Evolutionary conservation across 1,284 basidiomycete genomes (phyloP).

Genomic region (Irpex sp.): DNA sequence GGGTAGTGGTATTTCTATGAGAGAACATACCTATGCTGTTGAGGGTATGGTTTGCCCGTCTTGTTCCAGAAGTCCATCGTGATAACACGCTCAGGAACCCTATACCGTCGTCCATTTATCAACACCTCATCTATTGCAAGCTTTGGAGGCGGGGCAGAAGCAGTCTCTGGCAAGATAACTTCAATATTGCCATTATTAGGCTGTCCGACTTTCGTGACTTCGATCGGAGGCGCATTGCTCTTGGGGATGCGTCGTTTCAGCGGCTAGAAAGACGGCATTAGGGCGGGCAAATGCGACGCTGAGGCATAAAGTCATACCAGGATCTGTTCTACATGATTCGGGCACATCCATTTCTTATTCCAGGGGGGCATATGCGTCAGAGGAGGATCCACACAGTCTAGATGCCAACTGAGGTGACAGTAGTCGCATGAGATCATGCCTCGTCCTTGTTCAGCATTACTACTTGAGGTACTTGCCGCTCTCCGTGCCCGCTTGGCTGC

Average conservation of each 20-base stretch:
- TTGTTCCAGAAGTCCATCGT: constrained; percentile 96
- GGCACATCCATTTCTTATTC: constrained; percentile 98
- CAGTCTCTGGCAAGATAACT: constrained; percentile 66
- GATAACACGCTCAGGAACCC: constrained; percentile 92
- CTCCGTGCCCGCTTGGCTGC: constrained; percentile 52
- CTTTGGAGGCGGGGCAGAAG: constrained; percentile 35
- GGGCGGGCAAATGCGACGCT: not conserved
- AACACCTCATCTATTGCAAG: constrained; percentile 70
- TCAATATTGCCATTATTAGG: constrained; percentile 93
- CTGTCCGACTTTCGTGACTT: constrained; percentile 65
- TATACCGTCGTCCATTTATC: constrained; percentile 83
- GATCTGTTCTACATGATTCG: constrained; percentile 86
- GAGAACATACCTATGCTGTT: constrained; percentile 4
- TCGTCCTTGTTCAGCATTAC: constrained; percentile 46
- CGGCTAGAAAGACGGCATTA: constrained; percentile 40
- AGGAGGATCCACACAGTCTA: constrained; percentile 94
- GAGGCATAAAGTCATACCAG: constrained; percentile 44
- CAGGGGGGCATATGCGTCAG: constrained; percentile 82
- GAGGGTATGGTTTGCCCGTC: constrained; percentile 39
- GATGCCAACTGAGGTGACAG: constrained; percentile 93
- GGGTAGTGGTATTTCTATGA: not conserved
- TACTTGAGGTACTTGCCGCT: constrained; percentile 33
- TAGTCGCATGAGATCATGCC: constrained; percentile 93
- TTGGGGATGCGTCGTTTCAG: constrained; percentile 76
- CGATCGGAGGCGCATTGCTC: constrained; percentile 61